Evolutionary conservation across 768 basidiomycete species (phyloP), one percentile per base, ranked within the genome.

Genomic region (Chalciporus sphaerocephalus): DNA sequence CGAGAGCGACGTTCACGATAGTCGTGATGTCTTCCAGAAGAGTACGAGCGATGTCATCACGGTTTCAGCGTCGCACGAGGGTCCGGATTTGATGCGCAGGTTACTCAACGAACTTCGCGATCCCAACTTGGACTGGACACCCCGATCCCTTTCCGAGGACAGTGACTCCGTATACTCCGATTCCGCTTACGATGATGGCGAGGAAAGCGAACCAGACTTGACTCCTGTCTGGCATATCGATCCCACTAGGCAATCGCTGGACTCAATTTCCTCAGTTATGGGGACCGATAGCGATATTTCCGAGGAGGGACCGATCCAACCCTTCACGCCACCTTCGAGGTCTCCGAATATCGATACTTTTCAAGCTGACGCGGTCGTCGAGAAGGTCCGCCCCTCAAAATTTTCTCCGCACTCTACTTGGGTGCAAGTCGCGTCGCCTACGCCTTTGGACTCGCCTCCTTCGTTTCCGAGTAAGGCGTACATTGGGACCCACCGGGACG

Each of bases 91-190:
- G 3, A 61, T 61, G 53, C 44, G 39, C 4, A 45, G 17, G 20
- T 33, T 58, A 3, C 53, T 55, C 15, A 32, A 28, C n/a, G 46
- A 48, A 11, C 51, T 58, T n/a, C 45, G 53, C 2, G 47, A 61
- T 22, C 44, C 47, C 27, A 5, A 8, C 9, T 3, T 58, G 25
- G 44, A 61, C 13, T 39, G 20, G 8, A 27, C 4, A 6, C 46
- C 53, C 28, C 42, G 27, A 2, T 1, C 33, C 5, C 21, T 50
- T 5, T 46, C 40, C 17, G 47, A 54, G 20, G 45, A 48, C 16
- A 41, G 32, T 38, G 52, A 48, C 2, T 42, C 42, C 18, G 51
- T 40, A 15, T 34, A 39, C 28, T 10, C 0, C 17, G 36, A 17
- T n/a, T 32, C 30, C 9, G 38, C 42, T 10, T 41, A 41, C n/a